Percentiles rank a stretch among this genome's conserved stretches.
Conservation (phyloP, 2,329 filamentous ascomycete species). For the Tolypocladium capitatum region DNA sequence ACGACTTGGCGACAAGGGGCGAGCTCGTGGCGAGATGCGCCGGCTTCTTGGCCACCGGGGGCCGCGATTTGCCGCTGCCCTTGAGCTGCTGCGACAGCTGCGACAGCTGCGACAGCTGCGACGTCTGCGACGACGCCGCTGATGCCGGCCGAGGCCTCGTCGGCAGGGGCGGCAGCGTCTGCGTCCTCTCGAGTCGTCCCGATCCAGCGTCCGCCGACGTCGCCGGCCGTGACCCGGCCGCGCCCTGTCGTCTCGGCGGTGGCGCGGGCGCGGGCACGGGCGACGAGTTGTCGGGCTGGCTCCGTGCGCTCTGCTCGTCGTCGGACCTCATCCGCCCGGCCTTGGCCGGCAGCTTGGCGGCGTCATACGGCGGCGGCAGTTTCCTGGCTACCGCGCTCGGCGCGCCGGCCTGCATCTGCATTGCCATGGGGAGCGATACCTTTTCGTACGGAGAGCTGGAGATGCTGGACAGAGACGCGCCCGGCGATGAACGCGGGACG, state of each 20-base stretch:
- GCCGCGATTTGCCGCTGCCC: slow-evolving; percentile 28
- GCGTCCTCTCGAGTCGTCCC: slow-evolving; percentile 9
- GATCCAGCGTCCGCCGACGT: slow-evolving; percentile 4
- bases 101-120: slow-evolving; percentile 19
- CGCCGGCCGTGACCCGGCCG: slow-evolving; percentile 8
- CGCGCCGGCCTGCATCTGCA: slow-evolving; percentile 24
- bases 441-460: slow-evolving; percentile 48
- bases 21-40: slow-evolving; percentile 31
- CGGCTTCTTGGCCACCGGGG: slow-evolving; percentile 51
- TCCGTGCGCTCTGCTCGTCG: slow-evolving; percentile 21
- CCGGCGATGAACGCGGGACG: slow-evolving; percentile 40
- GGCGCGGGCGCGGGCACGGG: slow-evolving; percentile 29
- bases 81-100: slow-evolving; percentile 18
- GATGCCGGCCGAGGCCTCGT: slow-evolving; percentile 19
- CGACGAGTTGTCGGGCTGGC: slow-evolving; percentile 1
- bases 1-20: slow-evolving; percentile 12
- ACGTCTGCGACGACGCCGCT: slow-evolving; percentile 21
- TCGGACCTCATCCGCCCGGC: slow-evolving; percentile 28
- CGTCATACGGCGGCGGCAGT: slow-evolving; percentile 37
- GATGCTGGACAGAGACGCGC: slow-evolving; percentile 41
- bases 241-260: slow-evolving; percentile 29
- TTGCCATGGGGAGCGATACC: slow-evolving; percentile 34
- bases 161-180: slow-evolving; percentile 13
- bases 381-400: slow-evolving; percentile 34
- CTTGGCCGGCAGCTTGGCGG: slow-evolving; percentile 31